Base-by-base conservation (phyloP, 768 basidiomycete species). In the Neoboletus subvelutipes region DNA sequence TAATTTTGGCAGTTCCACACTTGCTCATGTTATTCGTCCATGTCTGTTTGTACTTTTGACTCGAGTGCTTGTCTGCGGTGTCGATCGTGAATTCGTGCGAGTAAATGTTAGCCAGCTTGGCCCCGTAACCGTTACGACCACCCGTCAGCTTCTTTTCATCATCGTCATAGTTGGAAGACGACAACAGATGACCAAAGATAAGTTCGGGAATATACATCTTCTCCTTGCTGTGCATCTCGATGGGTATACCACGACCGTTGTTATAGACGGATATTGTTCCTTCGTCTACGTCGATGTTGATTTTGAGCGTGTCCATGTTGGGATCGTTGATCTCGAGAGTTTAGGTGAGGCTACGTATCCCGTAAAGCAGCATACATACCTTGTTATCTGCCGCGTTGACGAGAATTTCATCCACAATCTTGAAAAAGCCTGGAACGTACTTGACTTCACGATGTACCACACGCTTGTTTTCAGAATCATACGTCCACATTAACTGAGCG, bases 301-400 rank as follows among this genome's bases (percentile, higher is more conserved):
- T 82, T 71, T 95, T 97, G 65, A 99, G 77, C 10, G 86, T 83
- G 75, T 96, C 90, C 97, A 99, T 99, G 53, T 70, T 84, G 2
- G 83, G 50, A 71, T 98, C 96, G 62, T 96, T 98, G 66, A 96
- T 90, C 96, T 99, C 56, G 5, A 45, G 12, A 8, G 9, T 18
- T 48, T 20, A 39, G 31, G 31, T 20, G n/a, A 49, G 9, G 33
- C 24, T 4, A 45, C 45, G 36, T 9, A 13, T 24, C 18, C 1
- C 22, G 20, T 15, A 34, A 45, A 45, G 50, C 3, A 46, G 39
- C 15, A n/a, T 10, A 72, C 78, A 54, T 60, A 92, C 96, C 87
- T 99, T 99, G 77, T 98, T 97, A 71, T 99, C 97, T 4, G 97
- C 97, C 22, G 97, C 97, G 73, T 99, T 99, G 65, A 99, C 97